These are phyloP conservation scores for Inga oerstediana DNA, from an alignment of 306 rosid genomes.

Conservation along the genomic window DNA sequence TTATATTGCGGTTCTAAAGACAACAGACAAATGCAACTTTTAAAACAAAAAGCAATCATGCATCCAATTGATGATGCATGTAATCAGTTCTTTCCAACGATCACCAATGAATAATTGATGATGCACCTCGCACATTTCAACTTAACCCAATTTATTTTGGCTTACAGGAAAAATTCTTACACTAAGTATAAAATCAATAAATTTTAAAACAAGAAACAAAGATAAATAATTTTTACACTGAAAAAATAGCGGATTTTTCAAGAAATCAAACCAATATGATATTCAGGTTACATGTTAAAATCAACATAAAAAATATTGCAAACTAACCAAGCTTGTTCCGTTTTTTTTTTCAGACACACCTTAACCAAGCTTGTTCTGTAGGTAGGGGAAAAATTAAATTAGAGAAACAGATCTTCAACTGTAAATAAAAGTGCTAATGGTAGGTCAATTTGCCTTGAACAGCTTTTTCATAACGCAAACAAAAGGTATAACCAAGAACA, in stretches of 20 bases:
- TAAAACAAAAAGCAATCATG: neutral
- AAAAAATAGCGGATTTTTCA: neutral
- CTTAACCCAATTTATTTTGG: neutral
- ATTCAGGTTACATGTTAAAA: conserved; percentile 4
- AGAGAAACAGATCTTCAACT: conserved; percentile 19
- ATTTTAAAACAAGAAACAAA: neutral
- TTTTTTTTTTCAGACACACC: too few species aligned
- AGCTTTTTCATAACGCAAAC: conserved; percentile 9
- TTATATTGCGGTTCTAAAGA: neutral
- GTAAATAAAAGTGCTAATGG: neutral
- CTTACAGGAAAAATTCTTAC: neutral
- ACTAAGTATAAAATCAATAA: neutral
- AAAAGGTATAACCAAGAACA: neutral
- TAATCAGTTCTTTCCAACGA: conserved; percentile 3
- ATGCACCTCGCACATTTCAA: neutral
- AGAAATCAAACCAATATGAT: neutral
- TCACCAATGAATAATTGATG: neutral
- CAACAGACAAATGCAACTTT: neutral
- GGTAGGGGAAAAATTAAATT: neutral
- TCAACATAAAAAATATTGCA: neutral
- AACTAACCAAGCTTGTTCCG: neutral
- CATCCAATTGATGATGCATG: neutral
- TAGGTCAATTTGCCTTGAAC: conserved; percentile 18
- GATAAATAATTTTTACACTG: neutral
- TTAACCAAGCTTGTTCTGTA: conserved; percentile 1